Base-by-base conservation (phyloP, 2,329 filamentous ascomycete genomes). In the Fusarium piperis region DNA sequence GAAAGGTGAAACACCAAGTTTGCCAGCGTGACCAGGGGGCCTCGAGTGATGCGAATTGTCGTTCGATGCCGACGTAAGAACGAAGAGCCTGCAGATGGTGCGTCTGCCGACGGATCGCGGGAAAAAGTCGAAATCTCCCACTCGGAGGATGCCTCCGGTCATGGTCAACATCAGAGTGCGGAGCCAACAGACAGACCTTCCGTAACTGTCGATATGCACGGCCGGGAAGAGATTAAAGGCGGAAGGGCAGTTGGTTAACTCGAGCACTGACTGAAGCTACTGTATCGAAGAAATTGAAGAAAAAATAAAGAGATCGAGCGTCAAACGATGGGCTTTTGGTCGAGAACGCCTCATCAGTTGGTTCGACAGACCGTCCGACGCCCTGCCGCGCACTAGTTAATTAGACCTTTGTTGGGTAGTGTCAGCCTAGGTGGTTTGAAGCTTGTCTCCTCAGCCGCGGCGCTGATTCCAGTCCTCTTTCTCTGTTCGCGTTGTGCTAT, bases 251-350 rank as follows among this genome's bases (percentile, higher is more conserved):
- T 55, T 59, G 23, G 18, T 36, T 20, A 66, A 66, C 57, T 70
- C 39, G 62, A 67, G 70, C 70, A 72, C 28, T 67, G 62, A 56
- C 59, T 46, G 59, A 53, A 32, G 39, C 65, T 67, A 71, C 61
- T 70, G 69, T 70, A 30, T 72, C 69, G 62, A 63, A 64, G 62
- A 72, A 44, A 71, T 71, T 71, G 69, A 72, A 46, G 16, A 28
- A 28, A 48, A 46, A 41, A 39, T 26, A 26, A 48, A 48, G 44
- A 48, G 53, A 63, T 63, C 26, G 61, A 62, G 57, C 36, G 61
- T 69, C 61, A 68, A 58, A 67, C 32, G 46, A 59, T 56, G 33
- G 57, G 44, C 26, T 60, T 44, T 38, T 60, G 51, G 59, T 71
- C 64, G 11, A 57, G 26, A 62, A 69, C 53, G 48, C 57, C 38